Base-by-base conservation (phyloP, 192 early-diverging fungal genomes). In the Jimgerdemannia flammicorona region DNA sequence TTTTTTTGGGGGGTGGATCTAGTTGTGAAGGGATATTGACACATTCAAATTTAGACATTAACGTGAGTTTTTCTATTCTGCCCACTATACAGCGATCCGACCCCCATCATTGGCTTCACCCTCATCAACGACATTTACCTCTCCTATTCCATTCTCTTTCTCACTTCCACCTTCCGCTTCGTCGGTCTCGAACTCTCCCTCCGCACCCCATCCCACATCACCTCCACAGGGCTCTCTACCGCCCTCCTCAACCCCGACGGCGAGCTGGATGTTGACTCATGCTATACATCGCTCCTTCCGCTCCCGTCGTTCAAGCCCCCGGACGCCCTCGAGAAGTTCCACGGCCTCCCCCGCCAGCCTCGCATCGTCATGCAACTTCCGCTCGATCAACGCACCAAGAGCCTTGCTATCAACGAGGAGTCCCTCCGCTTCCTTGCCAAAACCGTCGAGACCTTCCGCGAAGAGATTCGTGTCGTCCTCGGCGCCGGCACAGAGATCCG, bases 111-210 rank as follows among this genome's bases (percentile, higher is more conserved):
- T 74, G 94, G 93, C 14, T 80, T 88, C 6, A 81, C 79, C 3
- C 74, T 89, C 8, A 74, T 94, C 4, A 86, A 85, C 3, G 93
- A 93, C 67, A 71, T 86, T 3, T 94, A 89, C 68, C 80, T 95
- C 43, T 91, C 92, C n/a, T 92, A 93, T 73, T 91, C 90, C 40
- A 75, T 93, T 14, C 66, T 95, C 18, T 76, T 87, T 6, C 65
- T 92, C 65, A 88, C 90, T 7, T 81, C 84, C 0, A 83, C 87
- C 14, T 82, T 78, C 63, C 85, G 88, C 64, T 76, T 92, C 3
- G 82, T 89, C 66, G 89, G 90, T 29, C 72, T 87, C 20, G 69
- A 85, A 69, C 75, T 90, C 63, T 79, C 86, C 8, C 59, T 76
- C 3, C 64, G 79, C 40, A 64, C 64, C 17, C 44, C 49, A 29